Base-by-base conservation (phyloP, 768 basidiomycete genomes). In the Cantharellus cinnabarinus region DNA sequence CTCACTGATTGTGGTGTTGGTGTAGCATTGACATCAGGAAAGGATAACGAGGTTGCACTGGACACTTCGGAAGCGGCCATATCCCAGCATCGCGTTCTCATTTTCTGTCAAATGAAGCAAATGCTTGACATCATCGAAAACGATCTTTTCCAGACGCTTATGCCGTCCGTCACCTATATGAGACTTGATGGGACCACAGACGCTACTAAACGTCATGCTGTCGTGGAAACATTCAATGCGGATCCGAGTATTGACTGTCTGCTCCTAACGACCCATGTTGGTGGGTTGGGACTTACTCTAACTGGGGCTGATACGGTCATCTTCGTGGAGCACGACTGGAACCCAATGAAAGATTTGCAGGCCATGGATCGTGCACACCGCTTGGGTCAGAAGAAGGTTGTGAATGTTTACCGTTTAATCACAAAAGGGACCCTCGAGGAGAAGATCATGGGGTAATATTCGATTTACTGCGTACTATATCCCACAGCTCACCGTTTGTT, bases 281-380 rank as follows among this genome's bases (percentile, higher is more conserved):
- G 95, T 59, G 95, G 95, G 2, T 73, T 99, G 37, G 95, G 95
- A 4, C 72, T 99, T 67, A 99, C 94, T 20, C 72, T 99, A 63
- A 99, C 95, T 0, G 94, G 95, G 29, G 95, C 95, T 4, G 95
- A 99, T 68, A 99, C 95, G 0, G 95, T 99, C 60, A 95, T 99
- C 63, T 99, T 99, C 66, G 89, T 99, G 57, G 95, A 99, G 68
- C 95, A 99, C 66, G 95, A 99, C 69, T 99, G 95, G 95, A 99
- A 99, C 69, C 95, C 95, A 4, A 95, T 94, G 91, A 98, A 98
- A 70, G 95, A 99, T 73, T 72, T 98, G 3, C 95, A 99, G 67
- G 95, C 95, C 4, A 99, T 99, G 95, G 95, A 99, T 68, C 79
- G 95, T 60, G 95, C 95, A 1, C 95, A 98, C 71, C 83, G 95